Evolutionary conservation across 2,329 filamentous ascomycete genomes (phyloP), one percentile per base, ranked within the genome.

Genomic region (Malbranchea cinnamomea): DNA sequence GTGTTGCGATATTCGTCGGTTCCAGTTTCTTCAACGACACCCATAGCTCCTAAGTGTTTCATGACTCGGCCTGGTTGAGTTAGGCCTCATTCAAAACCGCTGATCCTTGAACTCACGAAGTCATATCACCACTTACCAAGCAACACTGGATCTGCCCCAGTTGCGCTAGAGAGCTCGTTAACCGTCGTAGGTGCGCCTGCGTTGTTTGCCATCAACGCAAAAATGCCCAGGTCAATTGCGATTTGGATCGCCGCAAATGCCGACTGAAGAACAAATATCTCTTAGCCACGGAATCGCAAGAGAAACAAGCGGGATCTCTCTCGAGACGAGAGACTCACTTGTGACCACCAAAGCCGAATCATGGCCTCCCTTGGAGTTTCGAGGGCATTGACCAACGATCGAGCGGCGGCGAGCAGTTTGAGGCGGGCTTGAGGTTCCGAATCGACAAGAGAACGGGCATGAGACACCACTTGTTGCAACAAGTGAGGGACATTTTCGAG

Each of bases 351-450:
- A 26, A 36, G 34, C 15, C 41, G 36, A 12, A 50, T 38, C 37
- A 50, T 44, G 4, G 46, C 35, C 30, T 50, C 47, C 7, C 41
- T 40, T 2, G 47, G 48, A 8, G 45, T 50, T 25, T 50, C 47
- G 25, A 49, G 34, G 6, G 41, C 42, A 27, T 41, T 35, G 6
- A 44, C 36, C 4, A 50, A 30, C 3, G 44, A 37, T n/a, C 44
- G 43, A 6, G 41, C 44, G n/a, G 37, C 27, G n/a, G 47, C 42
- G 13, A 50, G 26, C 1, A 49, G 35, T 13, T 40, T 38, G 18
- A 44, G 24, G 5, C 46, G 42, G 7, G 39, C 37, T 4, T 36
- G 18, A 8, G 24, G 6, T 16, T 42, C 33, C 6, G 35, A 31
- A 8, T 36, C 22, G 9, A n/a, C 23, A 16, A 40, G 38, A 6